Evolutionary conservation across 768 basidiomycete species (phyloP).

Genomic region (Trametes elegans): DNA sequence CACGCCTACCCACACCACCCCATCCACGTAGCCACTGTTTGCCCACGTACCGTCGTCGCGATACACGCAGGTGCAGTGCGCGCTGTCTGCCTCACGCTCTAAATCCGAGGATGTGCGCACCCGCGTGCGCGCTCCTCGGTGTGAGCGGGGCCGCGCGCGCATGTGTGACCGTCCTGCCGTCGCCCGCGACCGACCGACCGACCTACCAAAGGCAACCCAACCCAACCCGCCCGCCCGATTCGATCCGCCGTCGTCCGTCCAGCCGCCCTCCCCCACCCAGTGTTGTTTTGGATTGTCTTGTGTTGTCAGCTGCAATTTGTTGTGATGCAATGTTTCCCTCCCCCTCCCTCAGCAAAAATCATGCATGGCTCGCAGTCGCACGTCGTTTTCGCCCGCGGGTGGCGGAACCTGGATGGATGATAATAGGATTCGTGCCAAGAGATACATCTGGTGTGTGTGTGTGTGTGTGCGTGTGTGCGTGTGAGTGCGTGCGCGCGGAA

Average conservation of each 20-base stretch:
- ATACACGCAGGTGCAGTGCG: background rate
- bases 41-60: background rate
- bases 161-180: background rate
- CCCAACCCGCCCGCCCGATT: background rate
- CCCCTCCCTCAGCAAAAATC: constrained; percentile 3
- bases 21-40: background rate
- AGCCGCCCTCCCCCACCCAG: background rate
- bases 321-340: constrained; percentile 25
- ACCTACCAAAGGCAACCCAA: no score
- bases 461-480: no score
- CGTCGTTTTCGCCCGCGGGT: background rate
- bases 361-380: background rate
- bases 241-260: background rate
- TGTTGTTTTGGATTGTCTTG: constrained; percentile 25
- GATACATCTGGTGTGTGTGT: no score
- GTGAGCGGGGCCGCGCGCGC: constrained; percentile 12
- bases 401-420: background rate
- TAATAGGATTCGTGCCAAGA: background rate
- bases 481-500: no score
- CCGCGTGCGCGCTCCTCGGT: constrained; percentile 14
- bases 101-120: constrained; percentile 15
- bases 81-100: constrained; percentile 13
- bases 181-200: background rate
- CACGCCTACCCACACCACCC: background rate
- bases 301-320: constrained; percentile 27